phyloP scores from a whole-genome alignment of 306 rosid genomes.

The Quercus bicolor region DNA sequence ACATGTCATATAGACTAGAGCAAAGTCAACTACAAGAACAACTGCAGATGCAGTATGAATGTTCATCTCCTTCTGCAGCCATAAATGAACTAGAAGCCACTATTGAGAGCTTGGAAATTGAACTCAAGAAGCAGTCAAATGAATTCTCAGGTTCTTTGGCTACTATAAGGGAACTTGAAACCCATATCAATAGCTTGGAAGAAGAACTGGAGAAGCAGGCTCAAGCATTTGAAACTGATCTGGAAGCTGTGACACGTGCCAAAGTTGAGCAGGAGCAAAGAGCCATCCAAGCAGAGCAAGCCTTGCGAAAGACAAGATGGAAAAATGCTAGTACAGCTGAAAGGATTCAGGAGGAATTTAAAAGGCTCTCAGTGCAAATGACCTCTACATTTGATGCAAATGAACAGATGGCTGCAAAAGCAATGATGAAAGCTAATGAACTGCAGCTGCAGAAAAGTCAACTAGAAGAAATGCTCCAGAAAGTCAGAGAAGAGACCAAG shows the following conservation, averaged over 20 bases:
- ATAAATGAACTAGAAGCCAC: constrained; percentile 57
- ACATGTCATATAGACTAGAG: constrained; percentile 65
- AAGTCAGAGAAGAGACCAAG: constrained; percentile 54
- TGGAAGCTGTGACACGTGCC: constrained; percentile 54
- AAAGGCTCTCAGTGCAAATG: constrained; percentile 73
- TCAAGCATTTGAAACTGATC: constrained; percentile 65
- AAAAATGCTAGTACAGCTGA: constrained; percentile 76
- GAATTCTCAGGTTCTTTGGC: constrained; percentile 66
- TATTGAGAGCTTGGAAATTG: constrained; percentile 59
- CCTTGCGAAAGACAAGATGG: constrained; percentile 61
- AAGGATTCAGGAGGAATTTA: constrained; percentile 89
- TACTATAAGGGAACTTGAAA: constrained; percentile 66
- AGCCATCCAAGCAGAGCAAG: constrained; percentile 88
- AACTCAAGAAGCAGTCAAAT: constrained; percentile 65
- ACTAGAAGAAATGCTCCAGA: constrained; percentile 57
- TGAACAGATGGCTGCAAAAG: constrained; percentile 76
- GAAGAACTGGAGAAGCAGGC: constrained; percentile 72
- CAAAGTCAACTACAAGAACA: constrained; percentile 90
- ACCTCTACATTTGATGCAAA: constrained; percentile 78
- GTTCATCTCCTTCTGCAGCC: constrained; percentile 45
- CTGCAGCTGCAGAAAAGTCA: constrained; percentile 51
- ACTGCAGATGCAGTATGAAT: constrained; percentile 73
- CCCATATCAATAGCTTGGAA: constrained; percentile 57
- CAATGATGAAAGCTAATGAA: constrained; percentile 66
- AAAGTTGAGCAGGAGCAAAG: constrained; percentile 88